These are phyloP conservation scores for Colletotrichum sp. DNA, from an alignment of 2,329 filamentous ascomycete species.

Conservation along the genomic window DNA sequence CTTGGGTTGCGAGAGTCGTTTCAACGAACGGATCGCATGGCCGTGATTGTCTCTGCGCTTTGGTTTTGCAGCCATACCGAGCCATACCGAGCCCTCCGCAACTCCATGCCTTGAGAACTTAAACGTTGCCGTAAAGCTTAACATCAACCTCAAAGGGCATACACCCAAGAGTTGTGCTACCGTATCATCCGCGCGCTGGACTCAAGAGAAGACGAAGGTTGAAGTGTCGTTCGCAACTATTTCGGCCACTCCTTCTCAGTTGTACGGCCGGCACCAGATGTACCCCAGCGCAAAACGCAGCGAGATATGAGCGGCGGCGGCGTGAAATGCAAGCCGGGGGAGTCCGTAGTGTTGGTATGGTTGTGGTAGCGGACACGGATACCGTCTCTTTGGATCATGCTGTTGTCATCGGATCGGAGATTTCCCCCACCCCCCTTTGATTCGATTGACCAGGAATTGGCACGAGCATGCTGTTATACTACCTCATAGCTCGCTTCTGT, in stretches of 20 bases:
- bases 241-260: neutral
- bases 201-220: neutral
- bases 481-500: neutral
- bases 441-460: neutral
- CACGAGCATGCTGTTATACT: neutral
- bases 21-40: neutral
- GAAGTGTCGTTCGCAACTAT: neutral
- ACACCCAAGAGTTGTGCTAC: neutral
- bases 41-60: neutral
- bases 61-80: neutral
- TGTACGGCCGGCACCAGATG: neutral
- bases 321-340: neutral
- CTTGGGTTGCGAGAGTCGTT: neutral
- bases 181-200: neutral
- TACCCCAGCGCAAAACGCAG: neutral
- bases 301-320: neutral
- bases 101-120: neutral
- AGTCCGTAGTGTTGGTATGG: neutral
- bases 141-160: neutral
- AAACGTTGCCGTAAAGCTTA: neutral
- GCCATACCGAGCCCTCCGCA: slow-evolving; percentile 6
- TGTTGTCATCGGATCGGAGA: neutral
- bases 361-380: neutral
- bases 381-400: neutral
- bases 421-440: neutral